Evolutionary conservation across 2,329 filamentous ascomycete species (phyloP).

Genomic region (Beauveria bassiana): DNA sequence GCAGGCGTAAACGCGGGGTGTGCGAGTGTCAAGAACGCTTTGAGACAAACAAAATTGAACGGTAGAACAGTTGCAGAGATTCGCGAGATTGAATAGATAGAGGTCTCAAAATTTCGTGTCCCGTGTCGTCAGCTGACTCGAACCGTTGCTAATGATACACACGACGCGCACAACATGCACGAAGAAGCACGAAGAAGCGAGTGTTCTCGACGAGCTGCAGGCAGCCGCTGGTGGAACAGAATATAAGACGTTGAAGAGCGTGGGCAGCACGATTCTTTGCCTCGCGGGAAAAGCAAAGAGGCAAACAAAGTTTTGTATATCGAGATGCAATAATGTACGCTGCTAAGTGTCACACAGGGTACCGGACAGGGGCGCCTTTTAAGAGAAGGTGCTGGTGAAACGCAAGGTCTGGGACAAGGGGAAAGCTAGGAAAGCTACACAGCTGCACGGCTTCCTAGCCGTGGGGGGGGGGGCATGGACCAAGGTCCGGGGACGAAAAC

Average conservation of each 20-base stretch:
- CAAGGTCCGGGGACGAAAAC: not conserved
- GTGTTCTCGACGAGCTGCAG: not conserved
- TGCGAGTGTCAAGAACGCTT: not conserved
- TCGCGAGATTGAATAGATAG: not conserved
- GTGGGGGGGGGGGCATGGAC: not conserved
- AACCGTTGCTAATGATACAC: not conserved
- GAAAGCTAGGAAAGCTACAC: not conserved
- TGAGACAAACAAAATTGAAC: not conserved
- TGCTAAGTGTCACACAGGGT: not conserved
- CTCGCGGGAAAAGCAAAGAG: not conserved
- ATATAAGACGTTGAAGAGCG: not conserved
- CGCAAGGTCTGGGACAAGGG: not conserved
- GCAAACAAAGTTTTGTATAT: not conserved
- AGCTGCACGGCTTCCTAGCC: not conserved
- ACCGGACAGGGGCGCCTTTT: conserved; percentile 2
- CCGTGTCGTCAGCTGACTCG: not conserved
- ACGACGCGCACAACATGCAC: not conserved
- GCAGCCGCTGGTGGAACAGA: not conserved
- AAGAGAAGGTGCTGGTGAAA: conserved; percentile 5
- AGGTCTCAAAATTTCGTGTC: not conserved
- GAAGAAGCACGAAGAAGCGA: not conserved
- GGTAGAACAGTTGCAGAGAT: not conserved
- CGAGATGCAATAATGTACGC: not conserved
- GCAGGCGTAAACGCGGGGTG: not conserved
- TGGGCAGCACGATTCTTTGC: not conserved